A percentile compares a stretch with the other conserved stretches of the same genome.
Evolutionary conservation across 768 basidiomycete genomes (phyloP).

Genomic region (Amanita brunnescens): DNA sequence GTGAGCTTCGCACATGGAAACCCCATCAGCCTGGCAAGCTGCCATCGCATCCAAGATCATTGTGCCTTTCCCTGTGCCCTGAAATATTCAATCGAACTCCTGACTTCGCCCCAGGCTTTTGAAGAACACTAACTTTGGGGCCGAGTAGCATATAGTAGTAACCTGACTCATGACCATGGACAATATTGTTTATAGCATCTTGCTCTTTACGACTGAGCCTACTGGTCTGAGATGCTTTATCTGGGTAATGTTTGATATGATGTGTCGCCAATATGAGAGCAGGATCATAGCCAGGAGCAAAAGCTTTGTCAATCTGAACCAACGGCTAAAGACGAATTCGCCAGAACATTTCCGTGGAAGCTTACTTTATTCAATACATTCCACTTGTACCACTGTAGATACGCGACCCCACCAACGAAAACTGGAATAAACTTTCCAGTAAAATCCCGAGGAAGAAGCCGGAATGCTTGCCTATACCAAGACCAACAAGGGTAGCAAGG

Average conservation of each 20-base stretch:
- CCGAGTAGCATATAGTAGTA: conserved; percentile 74
- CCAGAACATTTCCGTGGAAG: neutral
- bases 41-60: conserved; percentile 82
- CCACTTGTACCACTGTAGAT: conserved; percentile 75
- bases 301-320: conserved; percentile 65
- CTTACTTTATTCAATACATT: conserved; percentile 74
- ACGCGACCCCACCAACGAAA: conserved; percentile 63
- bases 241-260: conserved; percentile 25
- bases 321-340: conserved; percentile 7
- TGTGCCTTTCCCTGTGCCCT: conserved; percentile 79
- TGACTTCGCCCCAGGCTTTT: neutral
- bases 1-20: conserved; percentile 76
- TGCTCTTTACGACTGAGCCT: conserved; percentile 71
- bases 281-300: conserved; percentile 75
- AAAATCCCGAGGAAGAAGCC: neutral
- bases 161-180: conserved; percentile 63
- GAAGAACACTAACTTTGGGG: conserved; percentile 45
- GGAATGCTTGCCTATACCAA: conserved; percentile 42
- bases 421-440: conserved; percentile 26
- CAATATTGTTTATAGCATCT: conserved; percentile 65
- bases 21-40: conserved; percentile 56
- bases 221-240: conserved; percentile 42
- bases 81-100: conserved; percentile 7
- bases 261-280: conserved; percentile 63
- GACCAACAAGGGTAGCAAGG: conserved; percentile 51